Evolutionary conservation across 2,329 filamentous ascomycete genomes (phyloP).

Genomic region (Claviceps maximensis): DNA sequence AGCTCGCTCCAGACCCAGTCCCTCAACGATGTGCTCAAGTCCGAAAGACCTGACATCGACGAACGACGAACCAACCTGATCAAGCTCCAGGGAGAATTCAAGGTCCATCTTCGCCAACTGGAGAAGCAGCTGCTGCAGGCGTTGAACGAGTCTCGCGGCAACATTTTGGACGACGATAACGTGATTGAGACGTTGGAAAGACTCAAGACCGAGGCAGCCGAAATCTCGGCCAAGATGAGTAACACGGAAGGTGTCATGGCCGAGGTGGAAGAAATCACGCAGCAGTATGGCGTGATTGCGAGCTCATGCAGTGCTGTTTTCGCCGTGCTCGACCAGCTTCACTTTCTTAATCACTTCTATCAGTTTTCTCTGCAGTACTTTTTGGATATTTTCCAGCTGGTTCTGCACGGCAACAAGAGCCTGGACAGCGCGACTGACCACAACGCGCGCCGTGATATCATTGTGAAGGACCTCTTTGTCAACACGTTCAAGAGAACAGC

Average conservation of each 20-base stretch:
- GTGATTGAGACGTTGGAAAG: slow-evolving; percentile 97
- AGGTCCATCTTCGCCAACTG: slow-evolving; percentile 87
- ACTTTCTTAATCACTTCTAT: slow-evolving; percentile 98
- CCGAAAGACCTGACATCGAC: slow-evolving; percentile 92
- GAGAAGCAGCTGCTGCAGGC: slow-evolving; percentile 91
- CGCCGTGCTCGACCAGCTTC: slow-evolving; percentile 88
- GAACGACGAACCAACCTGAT: slow-evolving; percentile 93
- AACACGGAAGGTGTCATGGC: slow-evolving; percentile 97
- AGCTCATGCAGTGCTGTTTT: slow-evolving; percentile 95
- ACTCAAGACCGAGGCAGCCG: slow-evolving; percentile 91
- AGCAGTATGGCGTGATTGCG: slow-evolving; percentile 87
- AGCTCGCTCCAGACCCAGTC: slow-evolving; percentile 98
- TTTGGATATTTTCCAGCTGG: slow-evolving; percentile 89
- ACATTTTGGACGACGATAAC: slow-evolving; percentile 95
- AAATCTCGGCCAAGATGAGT: slow-evolving; percentile 90
- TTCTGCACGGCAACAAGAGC: slow-evolving; percentile 68
- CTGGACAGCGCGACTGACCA: slow-evolving; percentile 60
- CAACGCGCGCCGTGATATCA: slow-evolving; percentile 71
- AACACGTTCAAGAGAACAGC: slow-evolving; percentile 91
- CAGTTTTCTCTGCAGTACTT: slow-evolving; percentile 99
- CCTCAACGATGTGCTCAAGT: slow-evolving; percentile 92
- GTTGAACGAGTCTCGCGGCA: slow-evolving; percentile 91
- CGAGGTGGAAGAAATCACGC: slow-evolving; percentile 91
- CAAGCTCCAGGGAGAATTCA: slow-evolving; percentile 98
- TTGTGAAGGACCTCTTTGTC: slow-evolving; percentile 82